Evolutionary conservation across 2,329 filamentous ascomycete genomes (phyloP).

Genomic region (Pyrenophora teres): DNA sequence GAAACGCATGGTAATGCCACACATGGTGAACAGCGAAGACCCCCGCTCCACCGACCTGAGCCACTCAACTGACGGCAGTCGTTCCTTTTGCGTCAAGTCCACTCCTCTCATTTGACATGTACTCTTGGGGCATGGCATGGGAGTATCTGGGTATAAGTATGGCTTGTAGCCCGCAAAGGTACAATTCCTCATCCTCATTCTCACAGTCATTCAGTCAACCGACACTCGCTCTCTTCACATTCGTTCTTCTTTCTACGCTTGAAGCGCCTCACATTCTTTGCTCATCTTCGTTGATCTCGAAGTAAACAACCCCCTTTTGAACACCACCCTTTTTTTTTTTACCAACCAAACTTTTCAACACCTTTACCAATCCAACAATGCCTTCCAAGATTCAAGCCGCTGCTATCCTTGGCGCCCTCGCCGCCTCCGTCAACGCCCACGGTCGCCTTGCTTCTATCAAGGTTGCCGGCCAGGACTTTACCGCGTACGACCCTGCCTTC

Average conservation of each 20-base stretch:
- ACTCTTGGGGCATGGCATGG: conserved; percentile 8
- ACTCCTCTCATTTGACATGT: conserved; percentile 15
- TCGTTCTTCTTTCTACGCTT: conserved; percentile 33
- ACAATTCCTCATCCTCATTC: conserved; percentile 4
- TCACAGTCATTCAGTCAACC: conserved; percentile 11
- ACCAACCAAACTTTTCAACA: conserved; percentile 8
- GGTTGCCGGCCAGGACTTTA: conserved; percentile 54
- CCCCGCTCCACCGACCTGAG: conserved; percentile 15
- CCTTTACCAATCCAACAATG: conserved; percentile 25
- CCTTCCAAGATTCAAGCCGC: conserved; percentile 38
- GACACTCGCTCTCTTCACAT: conserved; percentile 18
- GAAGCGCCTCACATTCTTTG: conserved; percentile 34
- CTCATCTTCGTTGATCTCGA: conserved; percentile 35
- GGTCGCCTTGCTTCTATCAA: conserved; percentile 51
- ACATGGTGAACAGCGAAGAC: conserved; percentile 5
- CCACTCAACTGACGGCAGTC: conserved; percentile 13
- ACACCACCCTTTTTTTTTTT: conserved; percentile 10
- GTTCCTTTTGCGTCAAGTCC: conserved; percentile 12
- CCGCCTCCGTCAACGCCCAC: conserved; percentile 51
- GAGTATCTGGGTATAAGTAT: conserved; percentile 22
- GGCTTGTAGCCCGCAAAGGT: conserved; percentile 1
- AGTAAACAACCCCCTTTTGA: conserved; percentile 12
- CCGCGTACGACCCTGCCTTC: conserved; percentile 49
- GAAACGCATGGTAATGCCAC: conserved; percentile 15
- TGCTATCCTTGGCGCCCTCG: conserved; percentile 40